Conservation (phyloP, 345 rosid genomes). For the Salix koriyanagi region DNA sequence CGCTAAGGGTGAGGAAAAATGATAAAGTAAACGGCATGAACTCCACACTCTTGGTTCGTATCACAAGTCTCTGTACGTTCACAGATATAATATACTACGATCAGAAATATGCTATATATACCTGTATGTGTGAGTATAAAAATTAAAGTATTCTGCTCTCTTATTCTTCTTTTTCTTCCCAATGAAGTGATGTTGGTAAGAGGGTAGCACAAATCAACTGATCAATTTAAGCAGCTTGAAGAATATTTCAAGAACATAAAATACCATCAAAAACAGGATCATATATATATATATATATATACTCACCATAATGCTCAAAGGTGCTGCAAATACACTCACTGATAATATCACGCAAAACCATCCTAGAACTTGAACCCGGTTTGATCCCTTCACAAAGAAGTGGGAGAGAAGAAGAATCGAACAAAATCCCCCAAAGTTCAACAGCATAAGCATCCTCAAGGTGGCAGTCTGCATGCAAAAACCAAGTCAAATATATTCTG, state of each 20-base stretch:
- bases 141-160: no score
- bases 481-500: not conserved
- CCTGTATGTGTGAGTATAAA: not conserved
- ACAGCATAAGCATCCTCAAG: slow-evolving; percentile 39
- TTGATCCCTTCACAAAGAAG: slow-evolving; percentile 38
- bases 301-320: slow-evolving; percentile 55
- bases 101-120: no score
- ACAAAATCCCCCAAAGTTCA: slow-evolving; percentile 49
- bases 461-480: slow-evolving; percentile 46
- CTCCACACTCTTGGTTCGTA: slow-evolving; percentile 40
- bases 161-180: not conserved
- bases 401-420: slow-evolving; percentile 40
- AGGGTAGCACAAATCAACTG: not conserved
- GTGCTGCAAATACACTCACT: slow-evolving; percentile 57
- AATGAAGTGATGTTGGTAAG: not conserved
- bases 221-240: not conserved
- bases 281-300: not conserved
- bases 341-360: slow-evolving; percentile 51
- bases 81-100: not conserved
- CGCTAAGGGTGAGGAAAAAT: slow-evolving; percentile 30
- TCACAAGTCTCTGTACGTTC: slow-evolving; percentile 5
- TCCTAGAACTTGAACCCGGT: slow-evolving; percentile 44
- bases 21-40: slow-evolving; percentile 40
- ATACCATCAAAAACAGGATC: not conserved
- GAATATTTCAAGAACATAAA: not conserved